These are phyloP conservation scores for Eragrostis tef DNA, from an alignment of 202 grass and related monocot species.

Conservation along the genomic window DNA sequence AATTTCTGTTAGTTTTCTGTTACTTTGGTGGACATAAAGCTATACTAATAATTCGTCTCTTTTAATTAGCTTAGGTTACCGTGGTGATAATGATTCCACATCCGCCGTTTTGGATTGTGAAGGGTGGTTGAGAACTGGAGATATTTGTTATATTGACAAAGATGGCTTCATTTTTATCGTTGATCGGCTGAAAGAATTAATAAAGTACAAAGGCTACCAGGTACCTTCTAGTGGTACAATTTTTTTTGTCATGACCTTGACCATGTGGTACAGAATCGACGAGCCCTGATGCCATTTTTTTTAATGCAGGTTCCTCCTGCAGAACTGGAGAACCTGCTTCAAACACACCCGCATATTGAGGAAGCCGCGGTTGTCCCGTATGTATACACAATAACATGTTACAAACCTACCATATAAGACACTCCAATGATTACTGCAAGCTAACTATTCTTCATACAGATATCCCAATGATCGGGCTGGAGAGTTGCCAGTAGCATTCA, in stretches of 20 bases:
- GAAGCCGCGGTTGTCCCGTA: slow-evolving; percentile 73
- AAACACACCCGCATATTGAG: slow-evolving; percentile 58
- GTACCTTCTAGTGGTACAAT: slow-evolving; percentile 30
- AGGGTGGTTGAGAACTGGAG: slow-evolving; percentile 77
- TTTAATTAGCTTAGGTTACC: slow-evolving; percentile 56
- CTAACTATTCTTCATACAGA: slow-evolving; percentile 39
- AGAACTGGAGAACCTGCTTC: slow-evolving; percentile 67
- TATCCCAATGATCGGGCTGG: slow-evolving; percentile 63
- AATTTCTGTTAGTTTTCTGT: background rate
- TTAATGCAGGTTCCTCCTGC: slow-evolving; percentile 61
- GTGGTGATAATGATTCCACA: slow-evolving; percentile 58
- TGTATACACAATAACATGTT: slow-evolving; percentile 28
- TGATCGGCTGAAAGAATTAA: slow-evolving; percentile 71
- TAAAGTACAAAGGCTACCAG: slow-evolving; percentile 84
- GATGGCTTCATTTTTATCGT: slow-evolving; percentile 62
- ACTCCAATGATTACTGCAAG: background rate
- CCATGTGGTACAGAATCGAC: background rate
- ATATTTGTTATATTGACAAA: slow-evolving; percentile 61
- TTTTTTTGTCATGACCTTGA: background rate
- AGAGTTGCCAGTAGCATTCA: slow-evolving; percentile 59
- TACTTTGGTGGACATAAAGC: background rate
- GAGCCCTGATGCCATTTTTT: background rate
- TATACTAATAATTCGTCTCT: background rate
- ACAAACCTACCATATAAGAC: background rate
- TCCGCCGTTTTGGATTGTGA: slow-evolving; percentile 51